Base-by-base conservation (phyloP, 805 yeast species). In the Kuraishia cidri region DNA sequence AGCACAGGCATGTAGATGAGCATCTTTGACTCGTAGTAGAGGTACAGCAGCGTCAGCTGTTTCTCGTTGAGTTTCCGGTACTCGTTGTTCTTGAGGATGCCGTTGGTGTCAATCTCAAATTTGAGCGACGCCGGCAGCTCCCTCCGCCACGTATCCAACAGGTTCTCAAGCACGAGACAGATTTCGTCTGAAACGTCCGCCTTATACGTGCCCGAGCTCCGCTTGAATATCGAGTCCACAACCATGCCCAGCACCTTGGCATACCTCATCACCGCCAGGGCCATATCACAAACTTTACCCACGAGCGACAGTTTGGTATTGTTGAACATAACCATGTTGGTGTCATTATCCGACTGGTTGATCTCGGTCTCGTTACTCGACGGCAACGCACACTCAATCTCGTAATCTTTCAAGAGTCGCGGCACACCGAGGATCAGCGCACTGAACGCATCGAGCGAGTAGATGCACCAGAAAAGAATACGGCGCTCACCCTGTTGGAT, bases 371-470 rank as follows among this genome's bases (percentile, higher is more conserved):
- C 69, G 31, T 61, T 65, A 21, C 72, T 58, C 32, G 80, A 74
- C 1, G 96, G 95, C 45, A 82, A 56, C 1, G 90, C 88, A 62
- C 95, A 85, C 51, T 85, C 94, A 32, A 86, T 75, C 50, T 84
- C 94, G 45, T 72, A 74, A 48, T 84, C 95, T 46, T 80, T 80
- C 18, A 86, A 56, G 30, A 85, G 56, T 40, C 94, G 62, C 4
- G 95, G 95, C 24, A 84, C 83, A 29, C 96, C 96, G 30, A 86
- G 57, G 37, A 77, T 77, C 38, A 83, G 66, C 3, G 90, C 75
- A 17, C 84, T 64, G 47, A 83, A 83, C 3, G 76, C 67, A 50
- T 87, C 96, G 41, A 87, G 62, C 19, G 77, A 66, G 52, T 83
- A 86, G 28, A 79, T 71, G 40, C 85, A 75, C 96, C 96, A 87